Base-by-base conservation (phyloP, 2,329 filamentous ascomycete genomes). In the Pseudogymnoascus sp. region DNA sequence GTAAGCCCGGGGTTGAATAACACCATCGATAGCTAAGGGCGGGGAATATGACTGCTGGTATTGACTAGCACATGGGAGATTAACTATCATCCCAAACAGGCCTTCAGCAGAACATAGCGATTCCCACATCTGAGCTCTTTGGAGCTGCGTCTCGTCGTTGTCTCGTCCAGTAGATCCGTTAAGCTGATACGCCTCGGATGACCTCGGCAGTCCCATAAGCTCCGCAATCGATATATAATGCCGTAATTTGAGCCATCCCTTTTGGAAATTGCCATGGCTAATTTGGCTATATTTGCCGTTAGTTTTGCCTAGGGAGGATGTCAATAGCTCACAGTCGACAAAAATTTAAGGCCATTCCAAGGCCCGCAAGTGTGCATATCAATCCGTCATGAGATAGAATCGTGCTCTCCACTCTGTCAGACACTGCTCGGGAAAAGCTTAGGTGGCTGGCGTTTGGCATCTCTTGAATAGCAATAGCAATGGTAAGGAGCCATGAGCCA, bases 161-260 rank as follows among this genome's bases (percentile, higher is more conserved):
- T 43, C 61, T 25, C 40, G 4, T 14, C 49, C 64, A 18, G 62
- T 66, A 11, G 52, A 5, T n/a, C 63, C 67, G 11, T 55, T 64
- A 8, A 43, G 31, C 33, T 64, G 61, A 18, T 61, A 28, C 28
- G 60, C 31, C 33, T 62, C 52, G 28, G 59, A 62, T 49, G 63
- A 62, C 33, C 66, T 67, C 7, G 74, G 73, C 4, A 77, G 64
- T 2, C 75, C 75, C 52, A 76, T 73, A 1, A 77, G 65, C 65
- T 77, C 74, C 45, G 74, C 74, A 23, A 77, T 66, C 3, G 75
- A 71, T 25, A 76, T 72, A 18, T 72, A 67, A 41, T 74, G 71
- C n/a, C 75, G 75, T 16, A 77, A 61, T 21, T 67, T 68, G 21
- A 77, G 65, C 75, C 75, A 77, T 23, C 71, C 67, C 25, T 71